Base-by-base conservation (phyloP, 495 filamentous ascomycete species). In the Elasticomyces elasticus region DNA sequence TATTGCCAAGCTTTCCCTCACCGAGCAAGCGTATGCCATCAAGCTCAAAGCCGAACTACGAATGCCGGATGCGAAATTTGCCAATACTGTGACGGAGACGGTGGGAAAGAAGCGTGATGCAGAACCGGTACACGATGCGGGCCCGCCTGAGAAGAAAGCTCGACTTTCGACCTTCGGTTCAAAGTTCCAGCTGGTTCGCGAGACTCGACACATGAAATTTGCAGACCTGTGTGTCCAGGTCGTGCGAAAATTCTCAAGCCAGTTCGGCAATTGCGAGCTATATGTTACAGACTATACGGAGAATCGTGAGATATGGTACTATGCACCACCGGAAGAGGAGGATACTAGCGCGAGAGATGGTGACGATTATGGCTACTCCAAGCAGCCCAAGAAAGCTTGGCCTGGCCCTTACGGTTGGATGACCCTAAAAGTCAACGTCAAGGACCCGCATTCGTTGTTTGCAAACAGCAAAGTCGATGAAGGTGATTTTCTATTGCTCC, bases 211-310 rank as follows among this genome's bases (percentile, higher is more conserved):
- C 25, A 11, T 6, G 7, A 31, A 24, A 10, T 61, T 56, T 27
- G 33, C 49, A 7, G 82, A 95, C 66, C 58, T 94, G 6, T 66
- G 89, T 17, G 88, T 80, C n/a, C 76, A 90, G 63, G 80, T 95
- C 2, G 74, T 88, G 41, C 86, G 80, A 58, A 74, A 79, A 0
- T 83, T 79, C 43, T 75, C 42, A 10, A 56, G 69, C 30, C 69
- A 67, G 44, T 64, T 68, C 27, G 67, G 65, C 25, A 72, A 73
- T 17, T 76, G 76, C 19, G 79, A 83, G 1, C 40, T 98, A 0
- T 89, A 90, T 66, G 64, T 95, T 17, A 89, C 87, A 0, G 92
- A 98, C 66, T 98, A 94, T 67, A 94, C 90, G 9, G 64, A 75
- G 23, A 85, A 94, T 55, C 59, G 67, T 0, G 52, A 60, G 27